These are phyloP conservation scores for Hyphopichia pseudoburtonii DNA, from an alignment of 1,139 yeast genomes.

Conservation along the genomic window DNA sequence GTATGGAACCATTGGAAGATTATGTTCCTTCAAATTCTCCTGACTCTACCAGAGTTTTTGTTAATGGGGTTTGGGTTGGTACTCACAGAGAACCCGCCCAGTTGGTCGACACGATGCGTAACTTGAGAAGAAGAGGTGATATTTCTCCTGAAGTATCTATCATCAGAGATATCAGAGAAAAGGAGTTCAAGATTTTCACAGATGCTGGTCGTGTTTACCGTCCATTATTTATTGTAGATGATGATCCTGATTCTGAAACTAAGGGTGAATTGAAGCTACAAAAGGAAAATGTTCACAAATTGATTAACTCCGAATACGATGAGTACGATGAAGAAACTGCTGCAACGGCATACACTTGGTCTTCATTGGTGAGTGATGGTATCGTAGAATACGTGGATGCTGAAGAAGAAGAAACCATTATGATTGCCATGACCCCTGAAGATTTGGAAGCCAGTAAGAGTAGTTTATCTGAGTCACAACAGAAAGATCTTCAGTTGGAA, in stretches of 20 bases:
- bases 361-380: constrained; percentile 79
- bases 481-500: constrained; percentile 42
- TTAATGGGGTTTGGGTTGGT: constrained; percentile 99
- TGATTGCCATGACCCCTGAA: constrained; percentile 99
- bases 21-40: constrained; percentile 92
- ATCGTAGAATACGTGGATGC: constrained; percentile 94
- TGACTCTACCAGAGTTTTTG: constrained; percentile 90
- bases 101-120: constrained; percentile 86
- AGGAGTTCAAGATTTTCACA: constrained; percentile 91
- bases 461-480: constrained; percentile 49
- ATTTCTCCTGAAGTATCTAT: constrained; percentile 95
- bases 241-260: constrained; percentile 72
- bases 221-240: constrained; percentile 89
- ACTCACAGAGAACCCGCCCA: constrained; percentile 94
- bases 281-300: constrained; percentile 76
- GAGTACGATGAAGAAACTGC: constrained; percentile 60
- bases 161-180: constrained; percentile 94
- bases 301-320: constrained; percentile 63
- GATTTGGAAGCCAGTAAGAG: constrained; percentile 73
- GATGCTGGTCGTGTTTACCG: constrained; percentile 99
- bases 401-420: constrained; percentile 95
- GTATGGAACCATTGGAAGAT: constrained; percentile 96
- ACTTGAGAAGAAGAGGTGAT: constrained; percentile 92
- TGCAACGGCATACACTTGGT: constrained; percentile 73
- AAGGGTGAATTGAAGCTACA: constrained; percentile 79